Conservation (phyloP, 169 alveolate species). For the Cardiosporidium cionae region DNA sequence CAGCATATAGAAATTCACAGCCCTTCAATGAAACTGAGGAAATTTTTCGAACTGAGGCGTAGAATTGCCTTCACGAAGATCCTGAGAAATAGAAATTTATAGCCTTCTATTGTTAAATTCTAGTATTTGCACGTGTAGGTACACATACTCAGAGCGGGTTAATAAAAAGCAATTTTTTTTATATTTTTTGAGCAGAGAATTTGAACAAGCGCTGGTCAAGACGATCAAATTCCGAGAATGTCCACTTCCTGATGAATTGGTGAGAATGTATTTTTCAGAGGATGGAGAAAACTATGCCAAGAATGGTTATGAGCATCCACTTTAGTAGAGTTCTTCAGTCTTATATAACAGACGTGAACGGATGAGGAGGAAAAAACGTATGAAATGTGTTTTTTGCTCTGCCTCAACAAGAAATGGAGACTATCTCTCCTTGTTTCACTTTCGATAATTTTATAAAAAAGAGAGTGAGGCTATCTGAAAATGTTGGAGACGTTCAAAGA, state of each 20-base stretch:
- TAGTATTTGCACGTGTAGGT: neutral
- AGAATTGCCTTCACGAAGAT: no score
- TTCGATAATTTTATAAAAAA: no score
- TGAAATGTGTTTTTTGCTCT: neutral
- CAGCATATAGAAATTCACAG: no score
- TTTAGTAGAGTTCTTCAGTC: neutral
- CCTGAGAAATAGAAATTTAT: no score
- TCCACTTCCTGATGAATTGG: conserved; percentile 86
- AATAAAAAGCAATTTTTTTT: no score
- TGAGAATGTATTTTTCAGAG: conserved; percentile 18
- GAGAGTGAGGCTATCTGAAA: no score
- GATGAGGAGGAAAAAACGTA: neutral
- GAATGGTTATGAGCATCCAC: neutral
- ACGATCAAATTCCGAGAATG: conserved; percentile 84
- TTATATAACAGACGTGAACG: neutral
- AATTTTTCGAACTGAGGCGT: no score
- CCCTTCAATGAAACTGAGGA: no score
- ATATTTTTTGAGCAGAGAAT: conserved; percentile 36
- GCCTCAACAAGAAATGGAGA: neutral
- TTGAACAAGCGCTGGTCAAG: conserved; percentile 79
- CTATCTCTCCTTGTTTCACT: no score
- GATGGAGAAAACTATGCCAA: no score
- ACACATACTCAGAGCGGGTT: neutral
- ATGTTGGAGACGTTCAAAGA: no score
- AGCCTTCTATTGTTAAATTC: no score